Evolutionary conservation across 2,329 filamentous ascomycete genomes (phyloP), one percentile per base, ranked within the genome.

Genomic region (Pseudocercospora macadamiae): DNA sequence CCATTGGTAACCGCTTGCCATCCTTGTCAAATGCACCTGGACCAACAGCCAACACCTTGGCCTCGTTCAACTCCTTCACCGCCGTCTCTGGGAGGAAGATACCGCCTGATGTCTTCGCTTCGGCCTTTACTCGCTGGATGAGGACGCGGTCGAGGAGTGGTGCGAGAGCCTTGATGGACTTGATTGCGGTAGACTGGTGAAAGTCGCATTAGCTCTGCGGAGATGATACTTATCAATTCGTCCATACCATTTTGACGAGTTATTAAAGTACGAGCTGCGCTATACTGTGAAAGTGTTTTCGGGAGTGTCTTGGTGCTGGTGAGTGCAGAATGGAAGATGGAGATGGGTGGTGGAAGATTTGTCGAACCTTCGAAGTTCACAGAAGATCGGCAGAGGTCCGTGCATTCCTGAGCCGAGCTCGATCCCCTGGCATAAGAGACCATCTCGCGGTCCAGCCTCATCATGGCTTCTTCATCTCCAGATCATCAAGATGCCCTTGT

Each of bases 31-130:
- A 73, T 12, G 83, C 88, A 64, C 95, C 95, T 58, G 95, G 95
- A 55, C 95, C 95, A 64, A 99, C 93, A 64, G 95, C 95, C 62
- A 99, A 83, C 56, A 99, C 95, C 80, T 91, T 93, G 72, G 91
- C 95, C 84, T 97, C 93, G 80, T 97, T 97, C 76, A 97, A 86
- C 79, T 99, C 95, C 86, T 99, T 96, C 75, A 97, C 91, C 73
- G 89, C 90, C 63, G 89, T 93, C 83, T 99, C 95, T 70, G 95
- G 95, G 67, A 99, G 90, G 85, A 96, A 97, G 84, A 99, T 96
- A 73, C 95, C 95, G 73, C 88, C 88, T 71, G 95, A 92, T 51
- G 95, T 99, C 86, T 97, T 97, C 75, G 92, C 79, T 81, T 97
- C 93, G 73, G 93, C 90, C 84, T 97, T 97, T 82, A 97, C 81